Evolutionary conservation across 345 rosid genomes (phyloP).

Genomic region (Linum usitatissimum): DNA sequence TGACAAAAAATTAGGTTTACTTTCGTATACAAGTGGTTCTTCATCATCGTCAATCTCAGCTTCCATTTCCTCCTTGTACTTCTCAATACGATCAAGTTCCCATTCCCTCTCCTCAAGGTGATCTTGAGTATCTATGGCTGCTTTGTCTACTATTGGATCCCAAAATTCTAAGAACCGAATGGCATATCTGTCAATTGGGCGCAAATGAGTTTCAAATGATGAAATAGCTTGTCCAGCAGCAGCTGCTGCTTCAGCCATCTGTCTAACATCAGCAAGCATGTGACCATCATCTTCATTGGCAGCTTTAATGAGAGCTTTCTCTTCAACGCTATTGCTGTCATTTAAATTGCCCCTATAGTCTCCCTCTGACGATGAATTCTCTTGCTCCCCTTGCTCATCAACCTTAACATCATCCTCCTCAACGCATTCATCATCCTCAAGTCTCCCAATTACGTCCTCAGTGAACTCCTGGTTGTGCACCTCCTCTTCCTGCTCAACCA

Average conservation of each 20-base stretch:
- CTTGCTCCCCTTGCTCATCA: constrained; percentile 66
- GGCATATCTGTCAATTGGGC: constrained; percentile 96
- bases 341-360: constrained; percentile 27
- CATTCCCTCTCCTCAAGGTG: constrained; percentile 83
- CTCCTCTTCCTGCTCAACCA: constrained; percentile 97
- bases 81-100: constrained; percentile 95
- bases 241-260: constrained; percentile 91
- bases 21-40: constrained; percentile 93
- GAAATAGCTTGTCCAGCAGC: constrained; percentile 85
- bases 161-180: constrained; percentile 73
- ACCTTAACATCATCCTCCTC: constrained; percentile 72
- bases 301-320: constrained; percentile 40
- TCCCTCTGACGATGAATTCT: constrained; percentile 24
- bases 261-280: constrained; percentile 86
- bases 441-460: constrained; percentile 77
- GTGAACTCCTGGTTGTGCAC: constrained; percentile 98
- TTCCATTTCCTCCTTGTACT: constrained; percentile 97
- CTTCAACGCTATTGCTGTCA: constrained; percentile 36
- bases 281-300: constrained; percentile 77
- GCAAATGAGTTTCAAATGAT: constrained; percentile 72
- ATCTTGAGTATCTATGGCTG: constrained; percentile 56
- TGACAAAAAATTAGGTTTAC: constrained; percentile 36
- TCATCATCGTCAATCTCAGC: constrained; percentile 99
- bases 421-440: constrained; percentile 82
- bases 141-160: constrained; percentile 88